Evolutionary conservation across 164 flowering plant genomes (phyloP), one percentile per base, ranked within the genome.

Genomic region (Nymphaea thermarum): DNA sequence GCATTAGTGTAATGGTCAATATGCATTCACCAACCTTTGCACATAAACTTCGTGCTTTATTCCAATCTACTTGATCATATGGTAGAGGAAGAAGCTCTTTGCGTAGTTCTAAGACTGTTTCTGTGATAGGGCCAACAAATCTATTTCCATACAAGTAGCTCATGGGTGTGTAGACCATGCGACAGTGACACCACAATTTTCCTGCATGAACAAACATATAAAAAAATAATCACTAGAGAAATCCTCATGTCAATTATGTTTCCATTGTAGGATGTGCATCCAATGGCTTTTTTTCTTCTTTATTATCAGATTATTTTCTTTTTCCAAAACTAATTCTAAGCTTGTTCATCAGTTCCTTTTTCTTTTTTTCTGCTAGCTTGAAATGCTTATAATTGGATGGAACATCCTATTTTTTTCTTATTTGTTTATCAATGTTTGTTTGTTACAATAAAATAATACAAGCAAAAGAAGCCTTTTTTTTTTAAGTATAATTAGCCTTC

Each of bases 71-170:
- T 63, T 75, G 65, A 43, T 75, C 10, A 61, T 85, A 85, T 2
- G 82, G 82, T 25, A 69, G 43, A 41, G 43, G 67, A 72, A 73
- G 73, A 47, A 85, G 78, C 71, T 85, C 87, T 64, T 75, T 45
- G 57, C 85, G 77, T n/a, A 85, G 55, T 16, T 79, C 74, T 59
- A 18, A 63, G 77, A 80, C 42, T 7, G 72, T 41, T 5, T 44
- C 68, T 5, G 83, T 83, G 66, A 82, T 82, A 6, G 75, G 77
- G 16, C 85, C 87, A 6, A 85, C 87, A 67, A 83, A 85, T 43
- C 76, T 79, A 67, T 73, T 80, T 15, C 83, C 80, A 68, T 80
- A 80, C 67, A 80, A 66, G 53, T 80, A 80, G 44, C 80, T 71
- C 77, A 77, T 70, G 5, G 78, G 78, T 72, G 74, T 17, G 62